These are phyloP conservation scores for Hemerocallis citrina DNA, from an alignment of 106 monocot genomes.

Conservation along the genomic window DNA sequence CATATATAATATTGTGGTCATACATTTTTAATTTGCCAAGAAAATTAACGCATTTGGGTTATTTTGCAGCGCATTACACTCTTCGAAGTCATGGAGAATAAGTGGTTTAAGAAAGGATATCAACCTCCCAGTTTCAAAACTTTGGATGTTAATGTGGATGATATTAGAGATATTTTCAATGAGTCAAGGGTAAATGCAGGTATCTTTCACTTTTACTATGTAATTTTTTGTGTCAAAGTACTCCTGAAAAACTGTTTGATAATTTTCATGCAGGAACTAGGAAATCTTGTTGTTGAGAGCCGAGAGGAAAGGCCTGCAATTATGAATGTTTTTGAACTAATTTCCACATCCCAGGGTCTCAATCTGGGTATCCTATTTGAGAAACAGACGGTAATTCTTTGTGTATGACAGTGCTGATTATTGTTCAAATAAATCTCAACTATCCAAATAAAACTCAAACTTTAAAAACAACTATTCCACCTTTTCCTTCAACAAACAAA, in stretches of 20 bases:
- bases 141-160: constrained; percentile 58
- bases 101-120: constrained; percentile 98
- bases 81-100: constrained; percentile 61
- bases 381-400: constrained; percentile 66
- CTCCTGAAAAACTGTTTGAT: background rate
- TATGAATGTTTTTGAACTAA: constrained; percentile 98
- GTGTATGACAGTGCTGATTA: too few species aligned
- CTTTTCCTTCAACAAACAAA: too few species aligned
- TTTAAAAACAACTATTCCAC: too few species aligned
- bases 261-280: constrained; percentile 30
- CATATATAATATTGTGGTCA: too few species aligned
- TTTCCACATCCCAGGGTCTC: constrained; percentile 89
- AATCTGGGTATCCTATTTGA: constrained; percentile 84
- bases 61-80: constrained; percentile 80
- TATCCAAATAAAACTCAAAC: too few species aligned
- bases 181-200: constrained; percentile 43
- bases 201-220: background rate
- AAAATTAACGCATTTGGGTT: background rate
- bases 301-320: constrained; percentile 56
- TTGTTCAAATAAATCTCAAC: too few species aligned
- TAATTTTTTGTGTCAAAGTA: background rate
- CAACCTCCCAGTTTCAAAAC: constrained; percentile 61
- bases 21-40: too few species aligned
- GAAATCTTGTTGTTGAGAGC: constrained; percentile 86
- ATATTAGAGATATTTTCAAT: constrained; percentile 66